Evolutionary conservation across 2,329 filamentous ascomycete genomes (phyloP).

Genomic region (Pseudocercospora musae): DNA sequence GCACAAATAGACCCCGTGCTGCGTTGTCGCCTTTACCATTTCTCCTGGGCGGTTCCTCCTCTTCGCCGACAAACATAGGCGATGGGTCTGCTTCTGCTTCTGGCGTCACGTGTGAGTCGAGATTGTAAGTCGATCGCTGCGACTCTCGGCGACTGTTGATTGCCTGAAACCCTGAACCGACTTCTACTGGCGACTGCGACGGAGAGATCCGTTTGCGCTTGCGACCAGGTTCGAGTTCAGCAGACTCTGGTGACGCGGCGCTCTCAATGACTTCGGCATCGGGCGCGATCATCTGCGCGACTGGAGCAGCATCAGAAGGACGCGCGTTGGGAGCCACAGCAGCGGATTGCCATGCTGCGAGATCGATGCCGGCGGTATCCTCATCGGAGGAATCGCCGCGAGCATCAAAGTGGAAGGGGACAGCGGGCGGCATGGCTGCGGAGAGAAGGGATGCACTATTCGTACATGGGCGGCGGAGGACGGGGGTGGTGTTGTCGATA

Average conservation of each 20-base stretch:
- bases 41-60: slow-evolving; percentile 5
- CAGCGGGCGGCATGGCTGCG: slow-evolving; percentile 10
- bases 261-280: slow-evolving; percentile 12
- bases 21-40: slow-evolving; percentile 4
- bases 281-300: slow-evolving; percentile 23
- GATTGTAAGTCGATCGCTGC: slow-evolving; percentile 7
- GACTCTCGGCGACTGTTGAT: slow-evolving; percentile 18
- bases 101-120: slow-evolving; percentile 11
- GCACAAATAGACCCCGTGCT: slow-evolving; percentile 9
- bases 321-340: slow-evolving; percentile 8
- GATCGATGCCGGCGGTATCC: slow-evolving; percentile 25
- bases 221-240: slow-evolving; percentile 7
- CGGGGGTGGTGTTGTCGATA: neutral
- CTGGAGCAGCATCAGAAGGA: slow-evolving; percentile 14
- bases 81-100: slow-evolving; percentile 1
- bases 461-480: neutral
- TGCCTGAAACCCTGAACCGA: slow-evolving; percentile 15
- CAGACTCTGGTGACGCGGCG: slow-evolving; percentile 9
- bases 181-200: slow-evolving; percentile 5
- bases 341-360: slow-evolving; percentile 29
- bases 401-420: slow-evolving; percentile 29
- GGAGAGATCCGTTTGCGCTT: slow-evolving; percentile 10
- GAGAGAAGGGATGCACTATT: neutral
- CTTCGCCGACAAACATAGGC: slow-evolving; percentile 5
- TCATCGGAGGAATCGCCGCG: slow-evolving; percentile 30